Base-by-base conservation (phyloP, 805 yeast genomes). In the Saturnispora galanensis region DNA sequence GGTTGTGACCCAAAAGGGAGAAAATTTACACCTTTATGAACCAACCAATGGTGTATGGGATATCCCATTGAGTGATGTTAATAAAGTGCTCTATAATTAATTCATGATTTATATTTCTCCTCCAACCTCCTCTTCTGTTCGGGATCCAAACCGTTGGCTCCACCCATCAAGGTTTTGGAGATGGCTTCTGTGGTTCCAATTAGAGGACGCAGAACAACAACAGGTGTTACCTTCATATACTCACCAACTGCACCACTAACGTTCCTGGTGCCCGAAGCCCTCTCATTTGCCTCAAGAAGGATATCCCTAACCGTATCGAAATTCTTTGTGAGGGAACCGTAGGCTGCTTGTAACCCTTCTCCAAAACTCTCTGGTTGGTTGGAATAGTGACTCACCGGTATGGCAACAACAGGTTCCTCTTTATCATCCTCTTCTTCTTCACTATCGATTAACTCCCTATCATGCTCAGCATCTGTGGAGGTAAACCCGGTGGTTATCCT, bases 111-210 rank as follows among this genome's bases (percentile, higher is more conserved):
- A 56, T 84, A 84, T 60, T 84, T 84, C 50, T 84, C 94, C 44
- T 73, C 73, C 4, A 79, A 68, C 47, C 76, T 77, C 35, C 65
- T 58, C 42, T 74, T 69, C 49, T 79, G 77, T 17, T 69, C 69
- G 1, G 88, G 81, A 57, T 86, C 90, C 31, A 89, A 64, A 49
- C 81, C 83, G 57, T 87, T 88, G 35, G 87, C 79, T 7, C 89
- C 70, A 1, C 97, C 97, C 65, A 86, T 73, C 41, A 89, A 67
- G 0, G 95, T 74, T 55, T 79, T 84, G 5, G 90, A 81, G 6
- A 89, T 70, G 0, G 95, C 95, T 58, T 87, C 96, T 0, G 96
- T 84, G 0, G 95, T 87, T 2, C 97, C 97, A 53, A 89, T 87
- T 49, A 87, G 72, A 2, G 97, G 96, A 36, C 96, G 62, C 2